Evolutionary conservation across 179 eudicot genomes (phyloP).

Genomic region (Spergularia azorica): DNA sequence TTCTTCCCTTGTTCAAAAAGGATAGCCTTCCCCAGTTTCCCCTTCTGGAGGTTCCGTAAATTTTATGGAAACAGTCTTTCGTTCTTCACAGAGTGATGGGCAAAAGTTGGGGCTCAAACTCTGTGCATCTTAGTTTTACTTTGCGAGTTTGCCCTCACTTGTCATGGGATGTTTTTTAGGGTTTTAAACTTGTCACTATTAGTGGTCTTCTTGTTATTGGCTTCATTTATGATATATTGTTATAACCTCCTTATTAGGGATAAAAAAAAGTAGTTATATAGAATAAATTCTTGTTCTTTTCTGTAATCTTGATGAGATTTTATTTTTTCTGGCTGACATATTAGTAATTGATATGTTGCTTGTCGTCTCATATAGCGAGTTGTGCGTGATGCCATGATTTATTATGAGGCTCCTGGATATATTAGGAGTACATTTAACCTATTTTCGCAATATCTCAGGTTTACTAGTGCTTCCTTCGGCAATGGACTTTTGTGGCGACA

Average conservation of each 20-base stretch:
- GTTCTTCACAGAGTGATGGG: background rate
- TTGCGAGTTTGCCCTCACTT: background rate
- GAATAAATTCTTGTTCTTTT: background rate
- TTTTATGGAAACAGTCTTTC: background rate
- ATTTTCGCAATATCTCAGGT: slow-evolving; percentile 26
- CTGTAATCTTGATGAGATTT: slow-evolving; percentile 1
- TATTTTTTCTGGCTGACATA: no score
- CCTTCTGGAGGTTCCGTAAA: no score
- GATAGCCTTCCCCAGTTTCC: no score
- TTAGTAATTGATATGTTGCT: slow-evolving; percentile 1
- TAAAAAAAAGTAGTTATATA: background rate
- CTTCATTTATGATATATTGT: no score
- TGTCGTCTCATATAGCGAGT: slow-evolving; percentile 6
- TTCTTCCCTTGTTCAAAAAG: no score
- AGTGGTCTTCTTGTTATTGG: no score
- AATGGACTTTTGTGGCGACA: slow-evolving; percentile 52
- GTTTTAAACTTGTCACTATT: background rate
- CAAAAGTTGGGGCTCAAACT: background rate
- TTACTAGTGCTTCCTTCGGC: slow-evolving; percentile 15
- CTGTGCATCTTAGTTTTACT: no score
- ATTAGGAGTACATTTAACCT: background rate
- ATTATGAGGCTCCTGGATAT: background rate
- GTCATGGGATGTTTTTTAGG: background rate
- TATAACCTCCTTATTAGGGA: no score
- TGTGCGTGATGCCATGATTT: background rate